Evolutionary conservation across 768 basidiomycete species (phyloP), one percentile per base, ranked within the genome.

Genomic region (Lentinus brumalis): DNA sequence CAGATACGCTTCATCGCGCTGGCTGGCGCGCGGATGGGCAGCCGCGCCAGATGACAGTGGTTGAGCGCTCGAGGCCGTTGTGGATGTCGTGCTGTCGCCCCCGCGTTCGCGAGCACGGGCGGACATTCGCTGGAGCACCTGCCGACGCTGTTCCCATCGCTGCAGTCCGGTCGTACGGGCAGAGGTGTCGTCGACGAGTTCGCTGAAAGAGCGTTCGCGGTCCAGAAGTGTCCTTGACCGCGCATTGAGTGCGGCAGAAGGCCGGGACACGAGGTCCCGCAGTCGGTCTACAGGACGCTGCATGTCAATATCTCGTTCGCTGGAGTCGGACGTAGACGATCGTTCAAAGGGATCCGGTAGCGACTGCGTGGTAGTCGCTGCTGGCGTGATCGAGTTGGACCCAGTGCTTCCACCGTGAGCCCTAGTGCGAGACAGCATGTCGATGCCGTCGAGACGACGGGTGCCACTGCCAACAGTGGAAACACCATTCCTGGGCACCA

Each of bases 171-270:
- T 35, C 6, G 35, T 35, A 11, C 11, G 35, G 6, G 35, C 35
- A 11, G 35, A 7, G 6, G 35, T 7, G 11, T 35, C 35, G 35
- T 35, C 11, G 11, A 2, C 52, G 41, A 51, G 49, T 21, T 38
- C 38, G 32, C 50, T 38, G 54, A 26, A 56, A n/a, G 49, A 47
- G 50, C 50, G 65, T 46, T 55, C 58, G 62, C 41, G 60, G 5
- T 47, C 66, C 42, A 53, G 65, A 49, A 35, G 62, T 38, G 35
- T 61, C 49, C 29, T 50, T 26, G 21, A 26, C 21, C 21, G 32
- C 21, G 65, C 35, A 35, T 40, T 35, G 7, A 11, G 35, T 6
- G 35, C 11, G 6, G 15, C 56, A n/a, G 44, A n/a, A n/a, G 44
- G 44, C 44, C 44, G 16, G 21, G n/a, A n/a, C 21, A 45, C 16